Percentiles rank a stretch among this genome's conserved stretches.
These are phyloP conservation scores for Rosa multiflora DNA, from an alignment of 306 rosid genomes.

Conservation along the genomic window DNA sequence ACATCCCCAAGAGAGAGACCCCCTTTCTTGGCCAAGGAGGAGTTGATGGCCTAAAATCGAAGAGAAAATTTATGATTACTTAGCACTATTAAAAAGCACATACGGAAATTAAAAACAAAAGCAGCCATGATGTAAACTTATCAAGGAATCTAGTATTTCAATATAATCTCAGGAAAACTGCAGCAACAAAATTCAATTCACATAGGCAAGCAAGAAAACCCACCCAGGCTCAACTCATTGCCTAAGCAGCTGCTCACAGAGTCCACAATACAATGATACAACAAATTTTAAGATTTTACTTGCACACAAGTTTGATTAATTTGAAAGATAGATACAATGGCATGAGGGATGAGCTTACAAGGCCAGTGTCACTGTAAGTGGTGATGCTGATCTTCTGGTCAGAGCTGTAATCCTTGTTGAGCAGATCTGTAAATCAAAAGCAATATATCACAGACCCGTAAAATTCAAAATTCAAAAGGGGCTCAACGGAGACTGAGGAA, in stretches of 20 bases:
- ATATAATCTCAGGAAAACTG: neutral
- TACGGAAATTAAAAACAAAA: neutral
- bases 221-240: neutral
- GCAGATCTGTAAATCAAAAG: constrained; percentile 52
- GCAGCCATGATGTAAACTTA: neutral
- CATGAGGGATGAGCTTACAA: constrained; percentile 35
- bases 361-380: constrained; percentile 41
- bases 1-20: constrained; percentile 59
- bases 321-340: neutral
- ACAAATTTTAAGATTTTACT: neutral
- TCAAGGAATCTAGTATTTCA: neutral
- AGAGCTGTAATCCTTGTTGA: constrained; percentile 50
- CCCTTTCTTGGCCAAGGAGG: constrained; percentile 60
- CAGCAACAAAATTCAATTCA: neutral
- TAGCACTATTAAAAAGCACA: neutral
- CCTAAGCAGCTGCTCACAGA: neutral
- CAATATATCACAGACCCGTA: constrained; percentile 11
- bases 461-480: neutral
- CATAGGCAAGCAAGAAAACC: too few relatives aligned
- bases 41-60: constrained; percentile 47
- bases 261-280: neutral
- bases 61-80: constrained; percentile 13
- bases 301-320: neutral
- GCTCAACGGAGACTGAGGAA: neutral
- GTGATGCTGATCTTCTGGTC: constrained; percentile 60